These are phyloP conservation scores for Xylaria sp. DNA, from an alignment of 2,329 filamentous ascomycete species.

Conservation along the genomic window DNA sequence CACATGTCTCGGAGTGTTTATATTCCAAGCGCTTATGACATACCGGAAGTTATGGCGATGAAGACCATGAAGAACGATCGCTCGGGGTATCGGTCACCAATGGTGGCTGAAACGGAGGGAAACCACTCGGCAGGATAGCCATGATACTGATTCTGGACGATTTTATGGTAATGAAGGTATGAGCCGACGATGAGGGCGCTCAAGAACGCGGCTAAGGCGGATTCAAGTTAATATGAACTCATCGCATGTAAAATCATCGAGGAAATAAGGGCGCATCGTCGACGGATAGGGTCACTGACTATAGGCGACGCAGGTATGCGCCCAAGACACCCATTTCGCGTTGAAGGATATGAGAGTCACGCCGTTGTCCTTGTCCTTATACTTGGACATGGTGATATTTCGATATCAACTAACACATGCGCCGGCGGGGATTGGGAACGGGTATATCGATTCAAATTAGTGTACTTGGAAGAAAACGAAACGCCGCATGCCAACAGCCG, in stretches of 20 bases:
- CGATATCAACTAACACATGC: conserved; percentile 7
- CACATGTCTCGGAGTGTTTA: neutral
- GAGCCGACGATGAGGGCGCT: conserved; percentile 78
- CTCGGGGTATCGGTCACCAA: conserved; percentile 95
- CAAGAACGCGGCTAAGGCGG: conserved; percentile 67
- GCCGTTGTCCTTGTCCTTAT: conserved; percentile 61
- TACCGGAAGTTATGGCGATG: conserved; percentile 90
- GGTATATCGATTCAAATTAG: neutral
- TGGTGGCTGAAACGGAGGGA: conserved; percentile 90
- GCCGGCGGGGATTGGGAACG: neutral
- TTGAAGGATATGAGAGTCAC: conserved; percentile 59
- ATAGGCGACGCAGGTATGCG: conserved; percentile 81
- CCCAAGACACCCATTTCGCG: conserved; percentile 85
- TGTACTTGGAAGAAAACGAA: neutral
- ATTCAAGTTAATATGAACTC: conserved; percentile 3
- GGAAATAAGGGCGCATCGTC: neutral
- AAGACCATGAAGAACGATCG: conserved; percentile 96
- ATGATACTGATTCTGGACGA: conserved; percentile 94
- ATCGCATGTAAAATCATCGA: neutral
- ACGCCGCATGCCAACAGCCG: neutral
- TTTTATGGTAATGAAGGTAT: conserved; percentile 87
- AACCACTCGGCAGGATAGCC: conserved; percentile 96
- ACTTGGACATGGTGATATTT: conserved; percentile 31
- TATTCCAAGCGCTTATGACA: conserved; percentile 18
- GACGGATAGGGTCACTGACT: conserved; percentile 42